Conservation (phyloP, 169 alveolate genomes). For the Plasmodium vivax region DNA sequence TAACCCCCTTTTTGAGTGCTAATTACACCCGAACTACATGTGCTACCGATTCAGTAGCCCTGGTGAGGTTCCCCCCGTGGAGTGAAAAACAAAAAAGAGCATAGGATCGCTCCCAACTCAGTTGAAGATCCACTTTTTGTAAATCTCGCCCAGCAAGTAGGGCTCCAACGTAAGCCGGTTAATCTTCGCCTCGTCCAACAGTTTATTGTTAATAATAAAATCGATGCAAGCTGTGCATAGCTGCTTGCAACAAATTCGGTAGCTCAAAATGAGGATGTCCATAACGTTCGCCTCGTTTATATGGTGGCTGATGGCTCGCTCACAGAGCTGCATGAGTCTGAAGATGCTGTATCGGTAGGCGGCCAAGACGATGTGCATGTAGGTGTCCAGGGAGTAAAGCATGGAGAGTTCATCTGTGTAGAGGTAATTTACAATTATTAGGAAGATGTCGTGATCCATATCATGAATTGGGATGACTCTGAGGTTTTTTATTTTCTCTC, state of each 20-base stretch:
- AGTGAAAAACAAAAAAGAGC: not conserved
- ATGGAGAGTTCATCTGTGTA: slow-evolving; percentile 20
- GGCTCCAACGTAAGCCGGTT: slow-evolving; percentile 22
- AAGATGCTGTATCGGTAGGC: not conserved
- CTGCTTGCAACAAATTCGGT: slow-evolving; percentile 20
- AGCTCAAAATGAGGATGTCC: slow-evolving; percentile 13
- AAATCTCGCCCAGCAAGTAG: slow-evolving; percentile 32
- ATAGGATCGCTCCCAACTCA: not conserved
- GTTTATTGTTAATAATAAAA: slow-evolving; percentile 25
- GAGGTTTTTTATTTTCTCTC: not conserved
- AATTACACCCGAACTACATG: not conserved
- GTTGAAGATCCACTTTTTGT: slow-evolving; percentile 12
- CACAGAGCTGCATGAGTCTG: slow-evolving; percentile 44
- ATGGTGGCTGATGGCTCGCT: not conserved
- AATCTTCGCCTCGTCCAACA: slow-evolving; percentile 23
- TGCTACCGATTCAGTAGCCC: not conserved
- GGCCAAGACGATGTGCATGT: not conserved
- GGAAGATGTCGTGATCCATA: not conserved
- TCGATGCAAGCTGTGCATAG: slow-evolving; percentile 49
- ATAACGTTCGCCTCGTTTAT: slow-evolving; percentile 9
- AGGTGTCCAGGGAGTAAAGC: slow-evolving; percentile 12
- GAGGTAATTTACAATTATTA: slow-evolving; percentile 20
- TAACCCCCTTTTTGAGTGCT: not conserved
- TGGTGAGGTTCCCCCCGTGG: not conserved
- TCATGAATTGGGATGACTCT: slow-evolving; percentile 24